Conservation (phyloP, 495 filamentous ascomycete genomes). For the Penicillium bovifimosum region DNA sequence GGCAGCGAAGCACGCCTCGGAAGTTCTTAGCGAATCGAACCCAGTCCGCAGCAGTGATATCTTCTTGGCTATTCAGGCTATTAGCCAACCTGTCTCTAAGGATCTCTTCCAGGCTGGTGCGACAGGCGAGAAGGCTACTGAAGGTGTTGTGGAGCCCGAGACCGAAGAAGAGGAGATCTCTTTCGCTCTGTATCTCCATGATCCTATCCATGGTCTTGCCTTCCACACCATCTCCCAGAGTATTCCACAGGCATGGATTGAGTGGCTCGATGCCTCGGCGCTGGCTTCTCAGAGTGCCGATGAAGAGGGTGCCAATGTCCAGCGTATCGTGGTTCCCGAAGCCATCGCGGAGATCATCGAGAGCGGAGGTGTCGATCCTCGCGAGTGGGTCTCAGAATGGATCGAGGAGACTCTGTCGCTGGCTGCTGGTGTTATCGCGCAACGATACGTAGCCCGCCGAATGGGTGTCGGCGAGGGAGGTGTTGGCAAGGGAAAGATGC, state of each 20-base stretch:
- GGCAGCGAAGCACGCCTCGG: constrained; percentile 69
- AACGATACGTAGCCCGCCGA: constrained; percentile 87
- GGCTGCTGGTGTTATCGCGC: constrained; percentile 80
- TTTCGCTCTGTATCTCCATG: constrained; percentile 89
- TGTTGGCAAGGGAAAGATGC: constrained; percentile 64
- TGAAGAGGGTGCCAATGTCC: constrained; percentile 27
- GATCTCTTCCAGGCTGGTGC: constrained; percentile 63
- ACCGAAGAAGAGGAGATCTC: constrained; percentile 54
- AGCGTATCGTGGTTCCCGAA: constrained; percentile 56
- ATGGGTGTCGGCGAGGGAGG: constrained; percentile 93
- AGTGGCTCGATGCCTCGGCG: constrained; percentile 80
- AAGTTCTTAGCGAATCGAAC: constrained; percentile 72
- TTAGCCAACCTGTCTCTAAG: constrained; percentile 54
- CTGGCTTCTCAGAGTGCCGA: constrained; percentile 42
- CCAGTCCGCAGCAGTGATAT: constrained; percentile 89
- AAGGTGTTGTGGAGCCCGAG: constrained; percentile 47
- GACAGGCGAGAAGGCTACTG: constrained; percentile 48
- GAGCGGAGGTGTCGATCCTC: constrained; percentile 82
- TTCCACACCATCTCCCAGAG: constrained; percentile 79
- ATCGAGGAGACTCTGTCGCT: constrained; percentile 83
- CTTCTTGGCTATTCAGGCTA: constrained; percentile 88
- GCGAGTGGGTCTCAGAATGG: constrained; percentile 98
- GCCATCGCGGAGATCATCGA: constrained; percentile 86
- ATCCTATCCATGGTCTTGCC: constrained; percentile 86
- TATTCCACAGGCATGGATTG: constrained; percentile 80